Conservation (phyloP, 1,139 yeast species). For the Sugiyamaella castrensis region DNA sequence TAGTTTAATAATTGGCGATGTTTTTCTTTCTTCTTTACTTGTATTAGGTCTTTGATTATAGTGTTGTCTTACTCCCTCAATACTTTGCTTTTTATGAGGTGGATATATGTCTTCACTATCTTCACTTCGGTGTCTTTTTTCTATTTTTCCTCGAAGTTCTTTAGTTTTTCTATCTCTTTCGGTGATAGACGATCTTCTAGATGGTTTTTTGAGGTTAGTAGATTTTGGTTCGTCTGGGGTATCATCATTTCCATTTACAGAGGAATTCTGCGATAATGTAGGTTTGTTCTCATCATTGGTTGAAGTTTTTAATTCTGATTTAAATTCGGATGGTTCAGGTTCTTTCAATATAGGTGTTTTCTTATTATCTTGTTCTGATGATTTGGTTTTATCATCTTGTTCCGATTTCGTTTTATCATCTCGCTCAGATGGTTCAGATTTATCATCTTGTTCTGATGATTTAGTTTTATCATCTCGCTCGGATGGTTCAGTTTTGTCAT, state of each 20-base stretch:
- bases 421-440: background rate
- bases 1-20: conserved; percentile 81
- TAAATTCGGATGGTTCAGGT: no score
- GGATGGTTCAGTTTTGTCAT: background rate
- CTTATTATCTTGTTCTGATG: no score
- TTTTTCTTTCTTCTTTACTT: conserved; percentile 59
- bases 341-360: no score
- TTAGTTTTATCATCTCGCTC: background rate
- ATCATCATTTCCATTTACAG: background rate
- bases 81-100: conserved; percentile 5
- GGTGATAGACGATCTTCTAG: conserved; percentile 24
- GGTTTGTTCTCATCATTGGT: no score
- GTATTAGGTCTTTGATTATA: conserved; percentile 83
- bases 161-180: conserved; percentile 27
- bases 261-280: no score
- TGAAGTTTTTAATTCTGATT: no score
- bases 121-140: conserved; percentile 17
- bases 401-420: background rate
- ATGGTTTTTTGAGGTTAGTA: conserved; percentile 28
- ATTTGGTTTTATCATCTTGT: background rate
- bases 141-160: conserved; percentile 26
- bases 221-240: conserved; percentile 6
- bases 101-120: conserved; percentile 27
- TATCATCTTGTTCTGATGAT: background rate
- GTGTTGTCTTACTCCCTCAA: conserved; percentile 65